Percentiles rank a stretch among this genome's conserved stretches.
These are phyloP conservation scores for Periconia macrospinosa DNA, from an alignment of 2,329 filamentous ascomycete genomes.

Conservation along the genomic window DNA sequence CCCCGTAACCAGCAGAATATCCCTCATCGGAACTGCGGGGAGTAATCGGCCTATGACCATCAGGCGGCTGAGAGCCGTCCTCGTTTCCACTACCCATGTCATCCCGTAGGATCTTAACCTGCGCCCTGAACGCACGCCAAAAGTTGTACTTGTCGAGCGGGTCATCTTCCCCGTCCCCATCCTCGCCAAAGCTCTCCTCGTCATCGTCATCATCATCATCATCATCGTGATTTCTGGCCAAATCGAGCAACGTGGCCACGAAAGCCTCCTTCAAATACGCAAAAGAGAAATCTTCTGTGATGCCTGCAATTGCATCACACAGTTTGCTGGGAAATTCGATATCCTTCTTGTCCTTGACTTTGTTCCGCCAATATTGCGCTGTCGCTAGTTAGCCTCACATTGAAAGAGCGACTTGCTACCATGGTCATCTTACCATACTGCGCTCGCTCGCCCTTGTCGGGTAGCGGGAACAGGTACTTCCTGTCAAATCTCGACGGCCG, in stretches of 20 bases:
- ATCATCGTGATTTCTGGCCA: constrained; percentile 47
- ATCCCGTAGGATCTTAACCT: constrained; percentile 62
- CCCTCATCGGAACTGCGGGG: constrained; percentile 17
- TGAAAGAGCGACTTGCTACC: not conserved
- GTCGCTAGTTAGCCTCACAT: constrained; percentile 15
- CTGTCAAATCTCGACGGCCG: constrained; percentile 68
- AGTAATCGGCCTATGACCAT: constrained; percentile 5
- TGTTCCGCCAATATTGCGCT: constrained; percentile 61
- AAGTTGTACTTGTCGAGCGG: constrained; percentile 57
- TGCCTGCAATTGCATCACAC: constrained; percentile 60
- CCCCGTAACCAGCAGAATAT: constrained; percentile 20
- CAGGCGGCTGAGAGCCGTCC: not conserved
- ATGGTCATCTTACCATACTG: constrained; percentile 54
- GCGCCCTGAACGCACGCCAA: constrained; percentile 66
- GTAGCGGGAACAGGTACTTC: constrained; percentile 67
- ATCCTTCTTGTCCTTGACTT: constrained; percentile 58
- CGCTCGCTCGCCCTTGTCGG: constrained; percentile 55
- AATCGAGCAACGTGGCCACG: constrained; percentile 62
- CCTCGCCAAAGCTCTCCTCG: constrained; percentile 8
- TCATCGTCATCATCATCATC: constrained; percentile 21
- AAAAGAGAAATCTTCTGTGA: constrained; percentile 68
- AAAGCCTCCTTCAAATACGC: constrained; percentile 73
- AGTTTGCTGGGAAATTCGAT: constrained; percentile 64
- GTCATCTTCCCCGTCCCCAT: constrained; percentile 42
- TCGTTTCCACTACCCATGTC: constrained; percentile 50